phyloP scores from a whole-genome alignment of 2,329 filamentous ascomycete genomes.

The Botryosphaeria dothidea region DNA sequence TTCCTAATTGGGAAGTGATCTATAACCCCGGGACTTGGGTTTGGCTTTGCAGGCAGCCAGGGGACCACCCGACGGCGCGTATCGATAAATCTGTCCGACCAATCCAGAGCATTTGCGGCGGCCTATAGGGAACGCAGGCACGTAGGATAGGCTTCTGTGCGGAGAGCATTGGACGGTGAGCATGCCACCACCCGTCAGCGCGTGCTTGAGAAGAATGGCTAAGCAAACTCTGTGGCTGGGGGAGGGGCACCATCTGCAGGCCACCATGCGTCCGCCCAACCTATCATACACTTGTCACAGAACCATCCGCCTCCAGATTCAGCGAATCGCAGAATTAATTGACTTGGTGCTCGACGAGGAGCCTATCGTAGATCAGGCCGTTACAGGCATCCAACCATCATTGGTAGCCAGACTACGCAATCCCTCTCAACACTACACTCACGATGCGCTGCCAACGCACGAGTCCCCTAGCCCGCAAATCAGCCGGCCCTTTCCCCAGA shows the following conservation, averaged over 20 bases:
- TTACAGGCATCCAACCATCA: constrained; percentile 2
- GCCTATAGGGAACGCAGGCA: constrained; percentile 10
- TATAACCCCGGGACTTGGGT: neutral
- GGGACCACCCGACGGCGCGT: neutral
- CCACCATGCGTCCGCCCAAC: constrained; percentile 4
- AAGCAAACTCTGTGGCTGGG: neutral
- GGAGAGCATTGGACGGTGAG: neutral
- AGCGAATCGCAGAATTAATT: constrained; percentile 3
- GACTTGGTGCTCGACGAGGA: neutral
- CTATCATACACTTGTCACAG: neutral
- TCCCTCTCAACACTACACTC: neutral
- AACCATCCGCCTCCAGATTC: neutral
- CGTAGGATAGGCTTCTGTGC: neutral
- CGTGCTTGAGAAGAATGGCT: neutral
- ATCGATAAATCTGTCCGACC: constrained; percentile 1
- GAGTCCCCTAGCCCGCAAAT: neutral
- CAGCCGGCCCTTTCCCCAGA: neutral
- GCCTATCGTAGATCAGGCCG: neutral
- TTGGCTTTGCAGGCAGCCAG: neutral
- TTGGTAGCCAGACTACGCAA: neutral
- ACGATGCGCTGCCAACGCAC: neutral
- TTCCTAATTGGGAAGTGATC: constrained; percentile 6
- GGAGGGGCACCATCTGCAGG: neutral
- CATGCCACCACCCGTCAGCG: neutral
- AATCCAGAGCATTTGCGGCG: neutral